Conservation (phyloP, 202 grass and related monocot species). For the Musa balbisiana region DNA sequence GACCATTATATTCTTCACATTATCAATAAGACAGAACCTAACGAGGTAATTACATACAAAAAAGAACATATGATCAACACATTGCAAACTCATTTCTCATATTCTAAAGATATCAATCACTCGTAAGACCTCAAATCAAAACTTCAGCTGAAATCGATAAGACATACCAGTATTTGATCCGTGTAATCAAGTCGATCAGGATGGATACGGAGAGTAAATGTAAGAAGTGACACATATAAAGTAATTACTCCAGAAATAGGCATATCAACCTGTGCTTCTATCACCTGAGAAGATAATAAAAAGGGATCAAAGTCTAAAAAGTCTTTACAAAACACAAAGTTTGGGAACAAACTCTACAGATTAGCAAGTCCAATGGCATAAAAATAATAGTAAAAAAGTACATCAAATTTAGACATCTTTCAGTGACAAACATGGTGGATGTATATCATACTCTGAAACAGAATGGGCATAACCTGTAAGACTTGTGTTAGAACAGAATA, state of each 20-base stretch:
- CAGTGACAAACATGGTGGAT: not conserved
- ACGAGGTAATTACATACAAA: not conserved
- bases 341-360: not conserved
- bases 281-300: constrained; percentile 48
- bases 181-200: constrained; percentile 98
- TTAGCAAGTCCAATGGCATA: not conserved
- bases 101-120: not conserved
- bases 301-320: constrained; percentile 2
- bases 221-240: constrained; percentile 96
- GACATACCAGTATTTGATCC: constrained; percentile 95
- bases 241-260: constrained; percentile 83
- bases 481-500: not conserved
- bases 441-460: not conserved
- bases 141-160: not conserved
- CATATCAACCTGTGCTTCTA: constrained; percentile 99
- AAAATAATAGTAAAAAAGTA: not conserved
- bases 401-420: not conserved
- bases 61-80: no score
- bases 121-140: not conserved
- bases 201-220: constrained; percentile 95
- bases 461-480: not conserved
- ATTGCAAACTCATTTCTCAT: not conserved
- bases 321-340: not conserved
- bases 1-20: not conserved
- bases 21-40: not conserved